Conservation (phyloP, 306 rosid genomes). For the Clitoria ternatea region DNA sequence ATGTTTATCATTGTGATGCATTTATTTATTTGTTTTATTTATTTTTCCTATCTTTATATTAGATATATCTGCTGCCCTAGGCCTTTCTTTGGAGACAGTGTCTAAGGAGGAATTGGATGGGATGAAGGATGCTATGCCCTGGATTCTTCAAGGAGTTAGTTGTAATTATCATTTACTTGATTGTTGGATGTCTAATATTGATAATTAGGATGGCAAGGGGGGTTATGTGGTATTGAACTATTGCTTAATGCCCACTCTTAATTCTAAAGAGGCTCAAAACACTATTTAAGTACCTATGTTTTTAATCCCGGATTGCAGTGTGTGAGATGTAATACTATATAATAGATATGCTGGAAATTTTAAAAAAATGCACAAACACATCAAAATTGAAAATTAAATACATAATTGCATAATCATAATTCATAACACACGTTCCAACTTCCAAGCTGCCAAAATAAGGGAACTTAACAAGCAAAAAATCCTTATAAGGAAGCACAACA, state of each 20-base stretch:
- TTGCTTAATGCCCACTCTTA: background rate
- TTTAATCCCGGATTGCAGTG: too few species aligned
- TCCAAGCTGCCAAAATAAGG: too few species aligned
- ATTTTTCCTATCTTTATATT: conserved; percentile 41
- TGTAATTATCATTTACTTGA: conserved; percentile 47
- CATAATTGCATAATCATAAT: too few species aligned
- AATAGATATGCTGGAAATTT: too few species aligned
- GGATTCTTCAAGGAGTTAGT: conserved; percentile 96
- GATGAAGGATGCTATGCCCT: conserved; percentile 66
- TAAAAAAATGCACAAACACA: too few species aligned
- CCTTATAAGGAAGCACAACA: too few species aligned
- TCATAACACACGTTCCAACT: too few species aligned
- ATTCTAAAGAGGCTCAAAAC: conserved; percentile 4
- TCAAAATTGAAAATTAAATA: too few species aligned
- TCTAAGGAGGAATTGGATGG: conserved; percentile 73
- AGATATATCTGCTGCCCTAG: conserved; percentile 92
- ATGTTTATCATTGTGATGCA: conserved; percentile 13
- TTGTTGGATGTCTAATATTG: conserved; percentile 1
- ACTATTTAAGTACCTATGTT: too few species aligned
- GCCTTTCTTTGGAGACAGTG: conserved; percentile 73
- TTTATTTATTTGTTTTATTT: conserved; percentile 14
- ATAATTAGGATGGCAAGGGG: conserved; percentile 11
- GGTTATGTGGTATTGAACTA: conserved; percentile 19
- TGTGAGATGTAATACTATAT: too few species aligned
- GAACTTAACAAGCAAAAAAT: too few species aligned